Percentiles rank a stretch among this genome's conserved stretches.
Evolutionary conservation across 495 filamentous ascomycete species (phyloP).

Genomic region (Choiromyces venosus): DNA sequence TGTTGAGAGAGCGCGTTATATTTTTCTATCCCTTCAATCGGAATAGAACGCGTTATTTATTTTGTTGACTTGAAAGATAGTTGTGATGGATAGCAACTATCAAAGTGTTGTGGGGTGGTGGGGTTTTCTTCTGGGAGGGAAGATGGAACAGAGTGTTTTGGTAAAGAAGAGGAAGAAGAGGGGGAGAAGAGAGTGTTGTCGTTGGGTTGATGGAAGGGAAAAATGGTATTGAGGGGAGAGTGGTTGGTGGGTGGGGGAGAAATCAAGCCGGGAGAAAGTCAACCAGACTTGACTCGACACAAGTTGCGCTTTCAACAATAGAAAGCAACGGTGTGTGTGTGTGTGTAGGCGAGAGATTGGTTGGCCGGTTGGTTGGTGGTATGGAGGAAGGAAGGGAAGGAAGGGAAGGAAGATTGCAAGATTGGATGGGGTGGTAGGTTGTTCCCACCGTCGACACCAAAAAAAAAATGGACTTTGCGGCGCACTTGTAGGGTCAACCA

Average conservation of each 20-base stretch:
- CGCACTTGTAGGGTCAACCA: not conserved
- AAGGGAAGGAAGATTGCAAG: not conserved
- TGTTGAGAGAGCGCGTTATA: not conserved
- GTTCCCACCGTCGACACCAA: not conserved
- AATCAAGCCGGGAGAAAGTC: not conserved
- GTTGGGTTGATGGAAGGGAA: conserved; percentile 17
- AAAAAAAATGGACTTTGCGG: not conserved
- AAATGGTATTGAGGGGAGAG: conserved; percentile 17
- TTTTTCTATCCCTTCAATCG: not conserved
- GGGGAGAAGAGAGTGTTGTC: conserved; percentile 2
- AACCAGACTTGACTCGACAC: not conserved
- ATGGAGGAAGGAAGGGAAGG: not conserved
- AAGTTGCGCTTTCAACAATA: not conserved
- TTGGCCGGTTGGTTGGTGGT: conserved; percentile 10
- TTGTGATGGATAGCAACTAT: not conserved
- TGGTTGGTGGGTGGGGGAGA: conserved; percentile 19
- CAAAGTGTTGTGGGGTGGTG: not conserved
- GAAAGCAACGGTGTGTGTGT: not conserved
- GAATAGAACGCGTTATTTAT: not conserved
- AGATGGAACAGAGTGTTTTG: conserved; percentile 5
- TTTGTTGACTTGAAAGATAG: not conserved
- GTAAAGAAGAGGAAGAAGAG: conserved; percentile 11
- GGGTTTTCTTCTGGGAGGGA: not conserved
- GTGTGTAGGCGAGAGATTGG: not conserved
- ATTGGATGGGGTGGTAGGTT: not conserved